Percentiles rank a stretch among this genome's conserved stretches.
Evolutionary conservation across 2,329 filamentous ascomycete genomes (phyloP).

Genomic region (Talaromyces pinophilus): DNA sequence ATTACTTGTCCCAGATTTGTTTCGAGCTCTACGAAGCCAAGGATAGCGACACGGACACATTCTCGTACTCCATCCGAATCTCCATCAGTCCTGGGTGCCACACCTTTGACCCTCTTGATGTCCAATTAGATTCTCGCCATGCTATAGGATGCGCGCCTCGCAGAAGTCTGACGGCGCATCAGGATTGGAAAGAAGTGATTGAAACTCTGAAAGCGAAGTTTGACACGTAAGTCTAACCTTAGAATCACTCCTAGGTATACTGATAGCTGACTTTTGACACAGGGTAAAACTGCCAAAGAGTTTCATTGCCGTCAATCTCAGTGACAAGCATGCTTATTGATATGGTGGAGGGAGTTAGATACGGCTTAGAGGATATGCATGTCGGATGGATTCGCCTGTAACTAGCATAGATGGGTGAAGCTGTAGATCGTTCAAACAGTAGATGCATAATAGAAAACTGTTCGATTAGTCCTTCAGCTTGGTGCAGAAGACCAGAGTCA

Average conservation of each 20-base stretch:
- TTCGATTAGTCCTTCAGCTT: neutral
- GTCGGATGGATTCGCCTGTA: neutral
- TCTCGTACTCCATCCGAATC: conserved; percentile 94
- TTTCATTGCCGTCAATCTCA: conserved; percentile 55
- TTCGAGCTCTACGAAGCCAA: conserved; percentile 98
- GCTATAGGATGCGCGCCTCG: conserved; percentile 94
- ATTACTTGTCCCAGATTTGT: conserved; percentile 96
- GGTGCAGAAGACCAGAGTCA: neutral
- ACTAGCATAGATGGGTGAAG: neutral
- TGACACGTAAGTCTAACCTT: conserved; percentile 69
- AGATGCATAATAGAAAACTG: neutral
- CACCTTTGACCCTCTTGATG: conserved; percentile 92
- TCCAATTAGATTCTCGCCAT: conserved; percentile 93
- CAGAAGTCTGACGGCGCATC: conserved; percentile 83
- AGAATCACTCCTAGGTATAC: conserved; percentile 19
- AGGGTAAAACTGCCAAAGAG: conserved; percentile 55
- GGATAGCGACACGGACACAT: conserved; percentile 73
- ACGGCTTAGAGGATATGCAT: neutral
- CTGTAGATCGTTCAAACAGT: neutral
- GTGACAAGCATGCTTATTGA: conserved; percentile 43
- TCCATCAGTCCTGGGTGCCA: conserved; percentile 95
- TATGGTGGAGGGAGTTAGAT: conserved; percentile 2
- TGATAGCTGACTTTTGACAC: conserved; percentile 17
- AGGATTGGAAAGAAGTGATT: conserved; percentile 95
- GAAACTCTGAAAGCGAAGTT: conserved; percentile 94